A percentile compares a stretch with the other conserved stretches of the same genome.
These are phyloP conservation scores for Arthroderma sp. DNA, from an alignment of 2,329 filamentous ascomycete genomes.

Conservation along the genomic window DNA sequence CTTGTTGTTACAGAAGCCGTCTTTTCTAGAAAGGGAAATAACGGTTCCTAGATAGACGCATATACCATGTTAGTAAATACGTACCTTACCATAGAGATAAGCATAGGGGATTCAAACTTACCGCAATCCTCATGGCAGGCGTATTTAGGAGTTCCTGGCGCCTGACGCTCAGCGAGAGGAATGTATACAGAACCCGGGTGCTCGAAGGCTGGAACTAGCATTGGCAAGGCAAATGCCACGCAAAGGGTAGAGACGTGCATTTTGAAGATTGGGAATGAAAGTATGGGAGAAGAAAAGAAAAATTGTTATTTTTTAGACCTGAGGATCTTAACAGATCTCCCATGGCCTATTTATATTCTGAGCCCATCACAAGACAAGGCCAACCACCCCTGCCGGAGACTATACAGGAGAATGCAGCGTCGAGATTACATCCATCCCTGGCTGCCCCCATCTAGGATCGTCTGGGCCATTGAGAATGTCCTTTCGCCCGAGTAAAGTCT, in stretches of 20 bases:
- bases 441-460: too few relatives aligned
- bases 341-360: too few relatives aligned
- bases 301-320: not conserved
- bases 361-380: too few relatives aligned
- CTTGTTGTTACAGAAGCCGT: slow-evolving; percentile 12
- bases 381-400: too few relatives aligned
- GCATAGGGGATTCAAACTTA: slow-evolving; percentile 6
- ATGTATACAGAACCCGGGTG: slow-evolving; percentile 5
- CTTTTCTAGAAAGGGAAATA: slow-evolving; percentile 12
- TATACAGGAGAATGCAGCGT: too few relatives aligned
- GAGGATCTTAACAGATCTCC: too few relatives aligned
- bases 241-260: not conserved
- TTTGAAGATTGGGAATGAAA: not conserved
- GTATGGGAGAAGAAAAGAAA: not conserved
- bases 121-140: slow-evolving; percentile 20
- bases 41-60: slow-evolving; percentile 12
- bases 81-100: not conserved
- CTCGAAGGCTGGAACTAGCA: slow-evolving; percentile 5
- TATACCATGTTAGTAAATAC: not conserved
- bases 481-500: too few relatives aligned
- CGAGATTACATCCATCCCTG: too few relatives aligned
- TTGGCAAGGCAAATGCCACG: not conserved
- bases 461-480: too few relatives aligned
- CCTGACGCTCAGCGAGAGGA: slow-evolving; percentile 10
- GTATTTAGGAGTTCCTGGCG: slow-evolving; percentile 15